Evolutionary conservation across 352 stramenopile genomes (phyloP).

Genomic region (Phytopythium aichiense): DNA sequence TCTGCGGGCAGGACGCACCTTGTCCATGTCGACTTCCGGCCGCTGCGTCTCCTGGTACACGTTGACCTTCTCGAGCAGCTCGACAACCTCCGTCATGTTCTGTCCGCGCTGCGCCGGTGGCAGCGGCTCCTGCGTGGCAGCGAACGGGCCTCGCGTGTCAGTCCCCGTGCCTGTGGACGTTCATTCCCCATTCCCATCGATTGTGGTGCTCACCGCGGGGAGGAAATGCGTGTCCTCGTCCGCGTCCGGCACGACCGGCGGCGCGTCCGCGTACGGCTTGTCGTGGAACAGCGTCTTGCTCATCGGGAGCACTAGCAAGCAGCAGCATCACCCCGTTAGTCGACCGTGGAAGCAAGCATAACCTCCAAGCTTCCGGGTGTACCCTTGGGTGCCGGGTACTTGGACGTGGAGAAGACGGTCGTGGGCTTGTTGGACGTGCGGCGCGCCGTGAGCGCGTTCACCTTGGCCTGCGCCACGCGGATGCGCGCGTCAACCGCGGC

Average conservation of each 20-base stretch:
- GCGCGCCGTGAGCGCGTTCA: slow-evolving; percentile 77
- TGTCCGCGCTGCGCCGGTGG: slow-evolving; percentile 67
- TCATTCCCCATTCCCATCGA: no score
- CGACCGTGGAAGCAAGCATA: not conserved
- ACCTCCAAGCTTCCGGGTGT: not conserved
- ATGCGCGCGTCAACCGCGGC: slow-evolving; percentile 72
- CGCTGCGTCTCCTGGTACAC: slow-evolving; percentile 66
- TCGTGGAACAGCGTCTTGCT: slow-evolving; percentile 81
- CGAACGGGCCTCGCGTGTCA: not conserved
- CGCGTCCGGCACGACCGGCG: slow-evolving; percentile 57
- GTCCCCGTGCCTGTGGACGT: no score
- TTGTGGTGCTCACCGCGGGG: slow-evolving; percentile 31
- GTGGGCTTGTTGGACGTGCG: slow-evolving; percentile 83
- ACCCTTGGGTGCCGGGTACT: slow-evolving; percentile 76
- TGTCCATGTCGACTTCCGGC: slow-evolving; percentile 78
- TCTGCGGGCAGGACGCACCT: slow-evolving; percentile 17
- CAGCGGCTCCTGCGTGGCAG: slow-evolving; percentile 40
- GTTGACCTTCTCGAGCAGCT: slow-evolving; percentile 85
- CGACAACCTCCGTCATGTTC: slow-evolving; percentile 76
- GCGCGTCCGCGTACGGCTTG: slow-evolving; percentile 77
- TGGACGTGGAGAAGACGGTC: slow-evolving; percentile 87
- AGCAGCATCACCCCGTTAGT: no score
- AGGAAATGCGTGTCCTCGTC: slow-evolving; percentile 83
- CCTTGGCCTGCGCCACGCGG: slow-evolving; percentile 75
- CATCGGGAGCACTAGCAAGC: slow-evolving; percentile 25